Conservation (phyloP, 345 rosid genomes). For the Sisymbrium irio region DNA sequence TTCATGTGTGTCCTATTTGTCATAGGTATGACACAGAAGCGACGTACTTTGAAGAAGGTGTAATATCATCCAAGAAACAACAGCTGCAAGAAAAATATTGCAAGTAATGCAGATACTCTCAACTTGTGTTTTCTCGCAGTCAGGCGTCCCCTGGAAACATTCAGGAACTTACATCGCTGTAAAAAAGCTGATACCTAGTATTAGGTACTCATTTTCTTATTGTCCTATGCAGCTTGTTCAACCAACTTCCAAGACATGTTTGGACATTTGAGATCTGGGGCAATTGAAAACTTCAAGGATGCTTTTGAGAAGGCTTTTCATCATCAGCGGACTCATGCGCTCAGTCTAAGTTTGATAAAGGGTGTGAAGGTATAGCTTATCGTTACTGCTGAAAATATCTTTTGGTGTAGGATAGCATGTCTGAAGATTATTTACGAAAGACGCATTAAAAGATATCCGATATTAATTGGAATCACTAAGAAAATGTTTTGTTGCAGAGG, state of each 20-base stretch:
- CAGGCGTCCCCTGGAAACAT: background rate
- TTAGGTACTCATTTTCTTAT: conserved; percentile 23
- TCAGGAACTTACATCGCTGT: background rate
- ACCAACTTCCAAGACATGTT: conserved; percentile 78
- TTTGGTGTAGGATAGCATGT: too few relatives aligned
- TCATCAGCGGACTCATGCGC: conserved; percentile 53
- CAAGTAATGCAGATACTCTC: conserved; percentile 55
- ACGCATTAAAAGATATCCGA: too few relatives aligned
- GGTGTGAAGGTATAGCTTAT: too few relatives aligned
- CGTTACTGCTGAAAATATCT: too few relatives aligned
- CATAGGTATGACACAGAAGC: conserved; percentile 84
- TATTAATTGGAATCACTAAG: too few relatives aligned
- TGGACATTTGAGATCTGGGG: conserved; percentile 69
- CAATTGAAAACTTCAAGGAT: conserved; percentile 67
- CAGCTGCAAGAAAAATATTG: conserved; percentile 88
- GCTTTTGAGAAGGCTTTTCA: conserved; percentile 77
- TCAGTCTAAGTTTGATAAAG: conserved; percentile 14
- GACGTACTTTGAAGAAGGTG: conserved; percentile 86
- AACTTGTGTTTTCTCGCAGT: conserved; percentile 13
- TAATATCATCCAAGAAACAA: conserved; percentile 73
- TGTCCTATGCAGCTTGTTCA: conserved; percentile 66
- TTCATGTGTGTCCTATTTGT: conserved; percentile 12
- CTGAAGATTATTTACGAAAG: too few relatives aligned
- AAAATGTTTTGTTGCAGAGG: conserved; percentile 22
- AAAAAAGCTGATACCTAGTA: background rate